Percentiles rank a stretch among this genome's conserved stretches.
Conservation (phyloP, 495 filamentous ascomycete genomes). For the Sordaria brevicollis region DNA sequence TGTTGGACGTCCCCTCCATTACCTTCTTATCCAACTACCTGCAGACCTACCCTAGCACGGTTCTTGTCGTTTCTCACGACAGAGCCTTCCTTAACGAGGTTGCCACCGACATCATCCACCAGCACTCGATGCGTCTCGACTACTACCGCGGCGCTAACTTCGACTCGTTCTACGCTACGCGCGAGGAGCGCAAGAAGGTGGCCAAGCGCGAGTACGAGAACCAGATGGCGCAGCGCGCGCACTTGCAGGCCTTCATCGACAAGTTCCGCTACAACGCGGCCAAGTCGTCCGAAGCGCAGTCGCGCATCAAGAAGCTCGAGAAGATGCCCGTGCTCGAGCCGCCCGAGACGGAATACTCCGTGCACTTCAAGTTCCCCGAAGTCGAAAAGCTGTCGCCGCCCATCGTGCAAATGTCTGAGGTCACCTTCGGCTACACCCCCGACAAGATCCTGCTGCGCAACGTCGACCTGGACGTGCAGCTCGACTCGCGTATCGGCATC, state of each 20-base stretch:
- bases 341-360: slow-evolving; percentile 88
- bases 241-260: slow-evolving; percentile 92
- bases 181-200: slow-evolving; percentile 92
- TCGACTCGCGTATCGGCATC: slow-evolving; percentile 96
- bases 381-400: slow-evolving; percentile 96
- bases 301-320: slow-evolving; percentile 97
- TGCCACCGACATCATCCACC: slow-evolving; percentile 98
- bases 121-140: slow-evolving; percentile 92
- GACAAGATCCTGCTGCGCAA: slow-evolving; percentile 73
- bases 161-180: slow-evolving; percentile 95
- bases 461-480: slow-evolving; percentile 91
- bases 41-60: slow-evolving; percentile 83
- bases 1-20: slow-evolving; percentile 99
- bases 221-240: slow-evolving; percentile 86
- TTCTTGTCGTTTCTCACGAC: slow-evolving; percentile 97
- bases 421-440: slow-evolving; percentile 79
- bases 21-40: slow-evolving; percentile 97
- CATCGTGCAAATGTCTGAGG: slow-evolving; percentile 92
- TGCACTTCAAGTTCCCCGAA: slow-evolving; percentile 96
- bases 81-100: slow-evolving; percentile 98
- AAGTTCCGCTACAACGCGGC: slow-evolving; percentile 99
- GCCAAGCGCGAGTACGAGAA: slow-evolving; percentile 98
- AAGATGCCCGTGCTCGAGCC: slow-evolving; percentile 86
- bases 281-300: slow-evolving; percentile 96
- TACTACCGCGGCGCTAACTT: slow-evolving; percentile 99